Conservation (phyloP, 768 basidiomycete species). For the Mycena latifolia region DNA sequence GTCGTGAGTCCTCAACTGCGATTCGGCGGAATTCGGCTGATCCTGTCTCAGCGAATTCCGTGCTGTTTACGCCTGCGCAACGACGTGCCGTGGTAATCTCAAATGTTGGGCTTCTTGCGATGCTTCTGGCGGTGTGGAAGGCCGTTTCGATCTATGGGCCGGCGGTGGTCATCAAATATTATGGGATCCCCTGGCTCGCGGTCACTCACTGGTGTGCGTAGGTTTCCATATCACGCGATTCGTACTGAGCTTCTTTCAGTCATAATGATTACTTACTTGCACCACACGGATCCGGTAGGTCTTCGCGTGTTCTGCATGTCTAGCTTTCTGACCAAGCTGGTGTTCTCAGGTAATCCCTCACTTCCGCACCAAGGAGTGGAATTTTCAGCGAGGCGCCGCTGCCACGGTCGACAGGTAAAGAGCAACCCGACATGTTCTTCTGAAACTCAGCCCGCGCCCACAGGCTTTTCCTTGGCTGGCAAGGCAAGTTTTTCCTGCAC, state of each 20-base stretch:
- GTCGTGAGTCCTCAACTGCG: constrained; percentile 35
- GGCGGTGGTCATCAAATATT: constrained; percentile 41
- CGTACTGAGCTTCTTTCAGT: constrained; percentile 33
- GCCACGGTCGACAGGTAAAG: constrained; percentile 58
- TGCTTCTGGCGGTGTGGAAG: constrained; percentile 38
- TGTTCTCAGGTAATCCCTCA: constrained; percentile 49
- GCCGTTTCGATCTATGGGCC: constrained; percentile 44
- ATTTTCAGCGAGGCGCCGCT: constrained; percentile 60
- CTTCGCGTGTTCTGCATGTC: background rate
- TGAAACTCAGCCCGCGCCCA: no score
- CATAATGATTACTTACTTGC: constrained; percentile 66
- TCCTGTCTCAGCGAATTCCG: constrained; percentile 46
- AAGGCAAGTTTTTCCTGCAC: constrained; percentile 64
- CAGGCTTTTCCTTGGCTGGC: constrained; percentile 60
- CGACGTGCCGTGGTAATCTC: constrained; percentile 50
- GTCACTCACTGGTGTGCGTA: constrained; percentile 35
- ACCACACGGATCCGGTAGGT: constrained; percentile 67
- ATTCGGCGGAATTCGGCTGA: background rate
- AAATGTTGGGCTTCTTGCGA: constrained; percentile 50
- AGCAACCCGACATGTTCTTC: no score
- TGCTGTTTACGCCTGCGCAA: constrained; percentile 52
- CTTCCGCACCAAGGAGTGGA: constrained; percentile 60
- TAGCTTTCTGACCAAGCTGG: background rate
- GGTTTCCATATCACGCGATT: background rate
- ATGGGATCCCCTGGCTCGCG: no score